A percentile compares a stretch with the other conserved stretches of the same genome.
phyloP scores from a whole-genome alignment of 108 stramenopile species.

The Schizochytrium sp. region DNA sequence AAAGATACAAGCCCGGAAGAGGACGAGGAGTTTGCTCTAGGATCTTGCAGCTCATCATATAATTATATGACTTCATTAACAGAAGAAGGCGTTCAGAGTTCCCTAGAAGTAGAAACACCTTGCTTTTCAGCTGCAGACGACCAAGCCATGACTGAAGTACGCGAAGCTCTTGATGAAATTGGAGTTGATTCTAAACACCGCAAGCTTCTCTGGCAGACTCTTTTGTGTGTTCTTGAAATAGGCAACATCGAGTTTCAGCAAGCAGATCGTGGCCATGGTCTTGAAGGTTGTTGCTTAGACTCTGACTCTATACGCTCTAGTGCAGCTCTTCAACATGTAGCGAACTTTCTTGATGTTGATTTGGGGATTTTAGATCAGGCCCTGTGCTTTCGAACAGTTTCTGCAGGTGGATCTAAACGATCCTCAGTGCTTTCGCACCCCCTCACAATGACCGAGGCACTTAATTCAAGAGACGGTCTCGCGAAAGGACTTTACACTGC shows the following conservation, averaged over 20 bases:
- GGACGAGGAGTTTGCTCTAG: not conserved
- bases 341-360: not conserved
- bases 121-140: not conserved
- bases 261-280: not conserved
- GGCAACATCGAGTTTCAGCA: not conserved
- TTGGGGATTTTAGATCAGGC: not conserved
- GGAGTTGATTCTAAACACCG: not conserved
- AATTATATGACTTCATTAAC: not conserved
- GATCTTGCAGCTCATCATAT: not conserved
- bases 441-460: not conserved
- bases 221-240: conserved; percentile 12
- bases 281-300: conserved; percentile 9
- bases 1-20: not conserved
- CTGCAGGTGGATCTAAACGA: conserved; percentile 39
- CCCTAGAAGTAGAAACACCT: not conserved
- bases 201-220: conserved; percentile 15
- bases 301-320: not conserved
- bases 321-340: conserved; percentile 22
- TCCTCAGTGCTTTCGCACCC: conserved; percentile 4
- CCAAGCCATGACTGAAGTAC: not conserved
- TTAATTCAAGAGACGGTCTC: conserved; percentile 10
- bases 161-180: conserved; percentile 23
- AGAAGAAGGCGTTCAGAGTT: not conserved
- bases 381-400: conserved; percentile 12
- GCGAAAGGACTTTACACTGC: conserved; percentile 44